Percentiles rank a stretch among this genome's conserved stretches.
These are phyloP conservation scores for Lactuca sativa DNA, from an alignment of 129 eudicot species.

Conservation along the genomic window DNA sequence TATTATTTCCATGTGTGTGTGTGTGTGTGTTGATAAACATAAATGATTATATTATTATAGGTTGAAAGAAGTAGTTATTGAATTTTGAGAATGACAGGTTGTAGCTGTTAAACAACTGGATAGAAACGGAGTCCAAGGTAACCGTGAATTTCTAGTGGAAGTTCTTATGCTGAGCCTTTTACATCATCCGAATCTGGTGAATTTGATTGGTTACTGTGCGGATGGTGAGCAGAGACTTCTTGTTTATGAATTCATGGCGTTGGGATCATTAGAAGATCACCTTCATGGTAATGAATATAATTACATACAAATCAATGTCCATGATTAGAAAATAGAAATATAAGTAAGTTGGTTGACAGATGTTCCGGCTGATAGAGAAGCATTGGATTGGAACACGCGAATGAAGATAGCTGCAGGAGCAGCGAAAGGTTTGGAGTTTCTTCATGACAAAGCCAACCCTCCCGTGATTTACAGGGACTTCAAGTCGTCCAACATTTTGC, in stretches of 20 bases:
- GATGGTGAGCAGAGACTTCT: constrained; percentile 77
- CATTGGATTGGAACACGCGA: constrained; percentile 65
- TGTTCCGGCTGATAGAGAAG: constrained; percentile 43
- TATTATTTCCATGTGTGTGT: no score
- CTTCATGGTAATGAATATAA: constrained; percentile 54
- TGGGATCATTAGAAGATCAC: constrained; percentile 74
- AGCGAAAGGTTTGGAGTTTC: constrained; percentile 73
- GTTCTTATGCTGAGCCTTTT: constrained; percentile 77
- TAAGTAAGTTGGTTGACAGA: constrained; percentile 26
- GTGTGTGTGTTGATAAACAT: background rate
- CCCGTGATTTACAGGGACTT: constrained; percentile 73
- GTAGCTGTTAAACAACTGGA: constrained; percentile 81
- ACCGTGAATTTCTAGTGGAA: constrained; percentile 68
- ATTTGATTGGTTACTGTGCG: constrained; percentile 71
- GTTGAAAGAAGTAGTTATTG: background rate
- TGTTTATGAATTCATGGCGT: constrained; percentile 79
- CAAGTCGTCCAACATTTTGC: constrained; percentile 64
- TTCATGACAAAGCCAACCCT: constrained; percentile 64
- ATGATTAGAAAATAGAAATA: no score
- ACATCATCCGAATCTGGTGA: constrained; percentile 74
- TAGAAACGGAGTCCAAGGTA: constrained; percentile 82
- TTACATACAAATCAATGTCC: no score
- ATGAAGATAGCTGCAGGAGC: constrained; percentile 62
- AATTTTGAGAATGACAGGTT: constrained; percentile 22
- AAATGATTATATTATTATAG: background rate